phyloP scores from a whole-genome alignment of 495 filamentous ascomycete species.

The Acidomyces sp. region DNA sequence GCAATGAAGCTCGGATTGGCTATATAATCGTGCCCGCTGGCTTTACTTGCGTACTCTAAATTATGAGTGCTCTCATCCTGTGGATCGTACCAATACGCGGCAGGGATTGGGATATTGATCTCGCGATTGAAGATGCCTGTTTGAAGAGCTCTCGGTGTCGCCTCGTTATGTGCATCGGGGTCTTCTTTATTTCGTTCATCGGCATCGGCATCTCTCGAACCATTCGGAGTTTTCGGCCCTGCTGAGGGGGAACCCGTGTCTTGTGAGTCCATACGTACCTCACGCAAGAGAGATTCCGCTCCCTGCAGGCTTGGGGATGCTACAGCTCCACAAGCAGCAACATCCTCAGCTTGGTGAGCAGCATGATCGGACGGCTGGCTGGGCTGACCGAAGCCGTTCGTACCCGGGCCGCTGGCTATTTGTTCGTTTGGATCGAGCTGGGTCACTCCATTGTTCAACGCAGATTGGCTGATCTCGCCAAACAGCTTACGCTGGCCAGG shows the following conservation, averaged over 20 bases:
- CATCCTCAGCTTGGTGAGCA: neutral
- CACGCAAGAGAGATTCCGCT: slow-evolving; percentile 52
- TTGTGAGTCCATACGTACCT: slow-evolving; percentile 52
- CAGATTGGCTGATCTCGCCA: slow-evolving; percentile 65
- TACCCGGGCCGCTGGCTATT: slow-evolving; percentile 12
- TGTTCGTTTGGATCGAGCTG: slow-evolving; percentile 25
- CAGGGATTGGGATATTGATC: slow-evolving; percentile 26
- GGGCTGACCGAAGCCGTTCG: neutral
- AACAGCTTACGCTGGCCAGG: slow-evolving; percentile 43
- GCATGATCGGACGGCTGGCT: slow-evolving; percentile 1
- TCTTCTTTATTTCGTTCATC: slow-evolving; percentile 7
- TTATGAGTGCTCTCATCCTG: slow-evolving; percentile 26
- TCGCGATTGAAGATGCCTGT: slow-evolving; percentile 23
- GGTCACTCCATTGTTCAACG: slow-evolving; percentile 47
- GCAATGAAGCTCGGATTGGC: slow-evolving; percentile 7
- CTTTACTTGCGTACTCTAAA: slow-evolving; percentile 25
- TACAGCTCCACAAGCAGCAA: slow-evolving; percentile 5
- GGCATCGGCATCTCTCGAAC: slow-evolving; percentile 18
- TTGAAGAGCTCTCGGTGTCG: slow-evolving; percentile 22
- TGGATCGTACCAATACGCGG: slow-evolving; percentile 29
- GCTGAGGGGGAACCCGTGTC: slow-evolving; percentile 21
- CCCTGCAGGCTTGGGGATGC: slow-evolving; percentile 45
- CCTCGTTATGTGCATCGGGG: slow-evolving; percentile 6
- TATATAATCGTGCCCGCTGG: slow-evolving; percentile 24
- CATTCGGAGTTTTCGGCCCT: slow-evolving; percentile 27